Evolutionary conservation across 2,329 filamentous ascomycete genomes (phyloP).

Genomic region (Fusarium robinianum): DNA sequence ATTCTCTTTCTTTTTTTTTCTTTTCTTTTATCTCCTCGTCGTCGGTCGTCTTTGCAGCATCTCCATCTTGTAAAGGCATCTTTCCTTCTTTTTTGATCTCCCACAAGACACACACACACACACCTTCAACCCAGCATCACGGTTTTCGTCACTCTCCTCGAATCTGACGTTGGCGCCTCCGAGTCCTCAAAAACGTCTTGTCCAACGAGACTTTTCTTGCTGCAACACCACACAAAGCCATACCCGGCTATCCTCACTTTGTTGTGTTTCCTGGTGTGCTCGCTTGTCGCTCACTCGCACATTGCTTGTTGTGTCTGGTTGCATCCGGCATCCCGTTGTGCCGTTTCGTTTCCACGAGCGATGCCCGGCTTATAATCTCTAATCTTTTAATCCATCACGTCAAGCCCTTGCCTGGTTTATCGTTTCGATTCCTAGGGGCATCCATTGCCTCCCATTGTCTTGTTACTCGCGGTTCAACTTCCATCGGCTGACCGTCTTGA

Average conservation of each 20-base stretch:
- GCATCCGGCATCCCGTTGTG: conserved; percentile 29
- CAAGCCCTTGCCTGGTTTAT: conserved; percentile 15
- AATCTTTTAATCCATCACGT: conserved; percentile 37
- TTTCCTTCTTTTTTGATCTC: background rate
- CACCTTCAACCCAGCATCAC: conserved; percentile 11
- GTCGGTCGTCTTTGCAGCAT: conserved; percentile 5
- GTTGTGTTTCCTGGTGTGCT: conserved; percentile 20
- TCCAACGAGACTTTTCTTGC: conserved; percentile 22
- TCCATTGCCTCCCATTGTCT: conserved; percentile 12
- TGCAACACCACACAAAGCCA: conserved; percentile 24
- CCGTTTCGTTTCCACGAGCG: conserved; percentile 25
- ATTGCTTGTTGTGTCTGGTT: conserved; percentile 21
- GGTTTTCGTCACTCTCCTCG: conserved; percentile 13
- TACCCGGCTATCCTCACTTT: conserved; percentile 21
- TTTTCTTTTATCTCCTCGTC: conserved; percentile 7
- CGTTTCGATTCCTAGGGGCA: conserved; percentile 6
- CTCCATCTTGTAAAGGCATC: background rate
- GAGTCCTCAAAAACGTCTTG: conserved; percentile 14
- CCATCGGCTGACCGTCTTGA: conserved; percentile 21
- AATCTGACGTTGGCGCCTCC: conserved; percentile 8
- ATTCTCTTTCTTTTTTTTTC: conserved; percentile 16
- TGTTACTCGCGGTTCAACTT: conserved; percentile 6
- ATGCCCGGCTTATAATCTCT: conserved; percentile 39
- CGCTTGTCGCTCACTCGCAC: conserved; percentile 20
- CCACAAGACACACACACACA: too few species aligned